Conservation (phyloP, 352 stramenopile species). For the Globisporangium yorkense region DNA sequence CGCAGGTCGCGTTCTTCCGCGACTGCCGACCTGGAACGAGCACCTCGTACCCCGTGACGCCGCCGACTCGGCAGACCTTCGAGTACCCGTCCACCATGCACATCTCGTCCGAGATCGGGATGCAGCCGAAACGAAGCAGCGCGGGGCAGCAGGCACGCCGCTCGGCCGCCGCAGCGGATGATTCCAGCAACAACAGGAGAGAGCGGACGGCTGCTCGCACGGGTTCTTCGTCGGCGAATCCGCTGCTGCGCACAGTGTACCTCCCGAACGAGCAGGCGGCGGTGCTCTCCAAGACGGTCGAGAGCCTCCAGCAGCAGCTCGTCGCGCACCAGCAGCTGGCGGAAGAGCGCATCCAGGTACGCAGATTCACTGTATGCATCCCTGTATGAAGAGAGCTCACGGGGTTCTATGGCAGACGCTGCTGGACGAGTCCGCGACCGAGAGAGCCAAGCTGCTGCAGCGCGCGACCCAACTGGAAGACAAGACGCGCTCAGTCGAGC, state of each 20-base stretch:
- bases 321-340: constrained; percentile 42
- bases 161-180: not conserved
- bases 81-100: constrained; percentile 72
- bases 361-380: not conserved
- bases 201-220: constrained; percentile 9
- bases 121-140: not conserved
- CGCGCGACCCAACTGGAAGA: constrained; percentile 30
- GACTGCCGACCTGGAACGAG: constrained; percentile 60
- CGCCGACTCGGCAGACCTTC: constrained; percentile 30
- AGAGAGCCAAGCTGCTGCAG: constrained; percentile 47
- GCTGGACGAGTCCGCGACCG: constrained; percentile 43
- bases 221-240: constrained; percentile 20
- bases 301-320: constrained; percentile 61
- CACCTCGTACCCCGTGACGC: constrained; percentile 37
- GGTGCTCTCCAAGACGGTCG: constrained; percentile 36
- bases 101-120: constrained; percentile 35
- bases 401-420: constrained; percentile 22
- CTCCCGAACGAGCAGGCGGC: constrained; percentile 67
- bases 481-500: constrained; percentile 29
- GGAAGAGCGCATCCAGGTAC: constrained; percentile 55
- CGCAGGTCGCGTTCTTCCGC: constrained; percentile 62
- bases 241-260: constrained; percentile 73
- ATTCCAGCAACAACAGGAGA: not conserved
- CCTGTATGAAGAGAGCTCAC: too few relatives aligned
- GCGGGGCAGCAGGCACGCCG: not conserved